Conservation (phyloP, 768 basidiomycete species). For the Myochromella boudieri region DNA sequence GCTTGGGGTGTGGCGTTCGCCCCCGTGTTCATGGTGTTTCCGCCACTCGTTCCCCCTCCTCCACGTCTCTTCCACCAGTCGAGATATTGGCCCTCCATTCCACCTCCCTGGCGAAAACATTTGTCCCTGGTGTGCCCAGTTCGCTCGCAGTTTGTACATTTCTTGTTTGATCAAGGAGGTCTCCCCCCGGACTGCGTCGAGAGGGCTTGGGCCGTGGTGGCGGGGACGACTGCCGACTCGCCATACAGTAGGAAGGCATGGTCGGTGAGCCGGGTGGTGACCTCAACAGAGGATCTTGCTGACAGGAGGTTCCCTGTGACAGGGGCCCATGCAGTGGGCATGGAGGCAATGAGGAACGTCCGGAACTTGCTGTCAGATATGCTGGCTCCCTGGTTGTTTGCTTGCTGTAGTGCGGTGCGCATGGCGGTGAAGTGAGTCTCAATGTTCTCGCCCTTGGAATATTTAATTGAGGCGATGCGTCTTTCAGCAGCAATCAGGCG, state of each 20-base stretch:
- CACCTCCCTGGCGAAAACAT: background rate
- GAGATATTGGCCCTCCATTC: background rate
- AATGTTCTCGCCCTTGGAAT: background rate
- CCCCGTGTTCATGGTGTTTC: too few species aligned
- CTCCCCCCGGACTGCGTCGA: too few species aligned
- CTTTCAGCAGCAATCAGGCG: background rate
- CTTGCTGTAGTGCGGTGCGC: background rate
- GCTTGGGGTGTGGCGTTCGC: too few species aligned
- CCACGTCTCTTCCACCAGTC: constrained; percentile 1
- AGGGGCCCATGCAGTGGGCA: background rate
- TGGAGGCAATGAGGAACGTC: background rate
- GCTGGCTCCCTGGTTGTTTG: background rate
- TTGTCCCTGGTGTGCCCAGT: background rate
- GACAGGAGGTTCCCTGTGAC: background rate
- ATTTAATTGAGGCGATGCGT: background rate
- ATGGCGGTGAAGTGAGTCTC: background rate
- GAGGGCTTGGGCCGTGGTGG: background rate
- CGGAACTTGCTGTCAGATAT: background rate
- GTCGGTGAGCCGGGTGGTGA: background rate
- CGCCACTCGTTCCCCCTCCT: too few species aligned
- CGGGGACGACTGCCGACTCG: background rate
- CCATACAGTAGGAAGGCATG: background rate
- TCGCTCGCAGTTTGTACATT: background rate
- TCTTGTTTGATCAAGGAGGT: background rate
- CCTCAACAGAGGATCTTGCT: background rate